phyloP scores from a whole-genome alignment of 139 green algal species.

The Eudorina sp. region DNA sequence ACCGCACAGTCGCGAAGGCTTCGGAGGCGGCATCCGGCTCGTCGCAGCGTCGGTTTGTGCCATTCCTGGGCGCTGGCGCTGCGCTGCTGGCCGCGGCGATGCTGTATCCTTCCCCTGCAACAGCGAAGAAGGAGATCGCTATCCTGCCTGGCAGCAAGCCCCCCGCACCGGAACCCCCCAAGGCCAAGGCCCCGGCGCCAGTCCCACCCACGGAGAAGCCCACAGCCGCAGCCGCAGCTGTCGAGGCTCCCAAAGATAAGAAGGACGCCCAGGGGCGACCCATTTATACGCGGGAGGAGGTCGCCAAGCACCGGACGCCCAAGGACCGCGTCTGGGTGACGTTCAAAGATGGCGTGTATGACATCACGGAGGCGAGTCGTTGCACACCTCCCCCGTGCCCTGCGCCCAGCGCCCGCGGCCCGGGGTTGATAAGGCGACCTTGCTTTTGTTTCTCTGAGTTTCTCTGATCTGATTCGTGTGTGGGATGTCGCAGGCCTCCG shows the following conservation, averaged over 20 bases:
- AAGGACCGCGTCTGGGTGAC: constrained; percentile 89
- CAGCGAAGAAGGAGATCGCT: background rate
- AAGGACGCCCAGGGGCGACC: constrained; percentile 41
- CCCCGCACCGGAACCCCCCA: background rate
- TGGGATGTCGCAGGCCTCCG: no score
- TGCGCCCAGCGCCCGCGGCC: no score
- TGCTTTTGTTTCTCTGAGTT: no score
- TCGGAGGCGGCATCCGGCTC: background rate
- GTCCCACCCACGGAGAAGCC: background rate
- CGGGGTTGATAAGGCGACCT: no score
- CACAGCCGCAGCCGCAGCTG: background rate
- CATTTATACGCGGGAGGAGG: constrained; percentile 68
- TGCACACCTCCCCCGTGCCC: no score
- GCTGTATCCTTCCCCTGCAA: background rate
- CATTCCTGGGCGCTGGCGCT: constrained; percentile 4
- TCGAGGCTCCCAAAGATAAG: background rate
- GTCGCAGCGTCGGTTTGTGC: background rate
- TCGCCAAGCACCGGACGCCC: constrained; percentile 80
- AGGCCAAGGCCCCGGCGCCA: background rate
- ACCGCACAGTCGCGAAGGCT: background rate
- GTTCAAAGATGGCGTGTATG: constrained; percentile 87
- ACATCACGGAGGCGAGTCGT: constrained; percentile 84
- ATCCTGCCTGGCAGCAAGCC: constrained; percentile 11
- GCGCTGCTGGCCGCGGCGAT: constrained; percentile 16
- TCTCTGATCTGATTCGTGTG: no score